Conservation (phyloP, 176 grass and related monocot species). For the Chrysopogon serrulatus region DNA sequence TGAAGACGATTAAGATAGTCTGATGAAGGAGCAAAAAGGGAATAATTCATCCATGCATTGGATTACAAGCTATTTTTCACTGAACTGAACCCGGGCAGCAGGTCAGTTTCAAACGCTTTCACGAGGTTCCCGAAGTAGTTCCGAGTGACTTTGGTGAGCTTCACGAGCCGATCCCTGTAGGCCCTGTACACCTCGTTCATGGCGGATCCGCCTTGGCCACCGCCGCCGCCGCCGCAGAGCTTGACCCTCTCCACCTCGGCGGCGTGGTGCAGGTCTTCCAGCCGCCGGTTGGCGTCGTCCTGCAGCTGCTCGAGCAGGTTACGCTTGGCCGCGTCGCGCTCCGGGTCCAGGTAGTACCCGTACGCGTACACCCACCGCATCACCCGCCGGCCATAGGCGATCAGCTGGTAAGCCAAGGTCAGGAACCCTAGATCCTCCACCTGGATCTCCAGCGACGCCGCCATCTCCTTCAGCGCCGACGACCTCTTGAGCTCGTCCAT, state of each 20-base stretch:
- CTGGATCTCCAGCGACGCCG: background rate
- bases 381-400: background rate
- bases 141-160: background rate
- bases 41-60: too few species aligned
- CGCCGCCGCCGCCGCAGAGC: too few species aligned
- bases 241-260: background rate
- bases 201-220: too few species aligned
- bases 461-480: background rate
- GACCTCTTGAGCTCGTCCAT: background rate
- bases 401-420: background rate
- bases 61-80: too few species aligned
- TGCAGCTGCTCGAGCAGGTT: background rate
- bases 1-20: too few species aligned
- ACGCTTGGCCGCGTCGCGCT: background rate
- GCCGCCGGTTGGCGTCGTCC: background rate
- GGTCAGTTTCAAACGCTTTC: too few species aligned
- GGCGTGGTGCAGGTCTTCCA: constrained; percentile 3
- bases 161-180: background rate
- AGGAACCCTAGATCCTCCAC: background rate
- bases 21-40: too few species aligned
- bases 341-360: constrained; percentile 1
- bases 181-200: background rate
- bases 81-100: too few species aligned
- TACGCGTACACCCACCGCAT: background rate
- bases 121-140: background rate